Base-by-base conservation (phyloP, 257 asterid genomes). In the Leonotis leonurus region DNA sequence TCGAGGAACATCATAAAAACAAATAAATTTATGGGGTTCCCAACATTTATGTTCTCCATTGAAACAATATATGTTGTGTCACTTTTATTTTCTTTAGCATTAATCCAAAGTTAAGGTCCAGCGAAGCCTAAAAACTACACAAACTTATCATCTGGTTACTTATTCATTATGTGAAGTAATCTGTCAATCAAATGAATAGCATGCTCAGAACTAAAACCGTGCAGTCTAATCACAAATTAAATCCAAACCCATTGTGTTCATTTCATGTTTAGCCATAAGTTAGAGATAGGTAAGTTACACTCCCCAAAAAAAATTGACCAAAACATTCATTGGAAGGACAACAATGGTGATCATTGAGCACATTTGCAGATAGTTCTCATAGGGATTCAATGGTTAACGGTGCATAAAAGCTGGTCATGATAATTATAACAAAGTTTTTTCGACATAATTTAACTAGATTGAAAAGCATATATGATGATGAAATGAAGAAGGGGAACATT, bases 311-410 rank as follows among this genome's bases (percentile, higher is more conserved):
- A 55, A 2, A 10, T 13, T 0, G 6, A 17, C 53, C 6, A 62
- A 13, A 59, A 32, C 48, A 67, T 24, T 27, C 40, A 61, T 37
- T 11, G 20, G 6, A n/a, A 6, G 40, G 62, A 66, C 77, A 54
- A 40, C 70, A 24, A 58, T 7, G 51, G 17, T 44, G 36, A 52
- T 49, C 37, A n/a, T 36, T 37, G 21, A 10, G 12, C 57, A 32
- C 16, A 12, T 16, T 64, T 27, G 35, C 6, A 27, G 6, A 35
- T 41, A 0, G 25, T 22, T 5, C 46, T 24, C 7, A 33, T 33
- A 46, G 60, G 44, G 33, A 16, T 43, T 1, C 14, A 8, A 17
- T 20, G 2, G 7, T 10, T n/a, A n/a, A n/a, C n/a, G n/a, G n/a
- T n/a, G 21, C 30, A 40, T 11, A 60, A 46, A 21, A 35, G 14